These are phyloP conservation scores for Nicotiana rustica DNA, from an alignment of 305 asterid genomes.

Conservation along the genomic window DNA sequence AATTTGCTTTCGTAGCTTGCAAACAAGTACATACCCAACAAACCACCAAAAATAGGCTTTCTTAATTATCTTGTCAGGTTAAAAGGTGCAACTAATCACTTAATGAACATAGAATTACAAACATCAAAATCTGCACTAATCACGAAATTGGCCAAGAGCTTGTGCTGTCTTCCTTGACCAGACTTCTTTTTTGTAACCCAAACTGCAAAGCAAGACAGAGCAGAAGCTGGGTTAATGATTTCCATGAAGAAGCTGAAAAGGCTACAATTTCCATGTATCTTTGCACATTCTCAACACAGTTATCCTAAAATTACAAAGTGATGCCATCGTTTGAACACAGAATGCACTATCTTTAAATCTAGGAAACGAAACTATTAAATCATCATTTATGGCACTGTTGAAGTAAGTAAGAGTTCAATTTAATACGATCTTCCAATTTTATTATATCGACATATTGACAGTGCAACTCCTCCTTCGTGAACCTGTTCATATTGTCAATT, in stretches of 20 bases:
- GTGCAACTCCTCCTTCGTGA: background rate
- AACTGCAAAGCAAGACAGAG: slow-evolving; percentile 21
- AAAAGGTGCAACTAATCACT: slow-evolving; percentile 16
- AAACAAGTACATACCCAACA: slow-evolving; percentile 14
- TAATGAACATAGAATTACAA: slow-evolving; percentile 15
- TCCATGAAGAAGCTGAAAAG: background rate
- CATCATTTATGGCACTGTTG: background rate
- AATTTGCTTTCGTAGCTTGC: slow-evolving; percentile 18
- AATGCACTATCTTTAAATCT: background rate
- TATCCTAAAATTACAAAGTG: background rate
- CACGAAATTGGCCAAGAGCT: slow-evolving; percentile 18
- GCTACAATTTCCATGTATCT: background rate
- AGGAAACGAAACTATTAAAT: background rate
- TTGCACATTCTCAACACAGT: background rate
- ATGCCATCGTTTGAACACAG: background rate
- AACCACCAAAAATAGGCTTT: background rate
- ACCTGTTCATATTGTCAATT: background rate
- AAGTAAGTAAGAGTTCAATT: background rate
- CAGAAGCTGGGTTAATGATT: background rate
- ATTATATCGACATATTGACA: background rate
- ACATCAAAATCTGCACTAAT: background rate
- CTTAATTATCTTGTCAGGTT: background rate
- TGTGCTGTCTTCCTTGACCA: slow-evolving; percentile 27
- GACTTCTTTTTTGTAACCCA: background rate
- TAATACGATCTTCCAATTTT: background rate